Evolutionary conservation across 345 rosid genomes (phyloP).

Genomic region (Eucalyptus coolabah): DNA sequence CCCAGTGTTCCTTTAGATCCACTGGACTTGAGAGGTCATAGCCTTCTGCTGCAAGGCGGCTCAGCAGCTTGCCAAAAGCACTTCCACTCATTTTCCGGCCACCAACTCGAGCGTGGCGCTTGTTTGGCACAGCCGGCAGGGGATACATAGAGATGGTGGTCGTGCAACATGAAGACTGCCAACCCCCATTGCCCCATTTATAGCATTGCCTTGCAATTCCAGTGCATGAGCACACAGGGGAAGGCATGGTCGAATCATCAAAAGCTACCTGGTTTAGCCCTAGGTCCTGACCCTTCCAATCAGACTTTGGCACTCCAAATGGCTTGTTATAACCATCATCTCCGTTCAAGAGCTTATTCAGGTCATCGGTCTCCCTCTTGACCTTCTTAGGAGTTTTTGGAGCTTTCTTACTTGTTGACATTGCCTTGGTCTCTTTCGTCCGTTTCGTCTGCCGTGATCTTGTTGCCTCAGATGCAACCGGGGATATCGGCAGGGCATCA

Average conservation of each 20-base stretch:
- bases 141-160: constrained; percentile 82
- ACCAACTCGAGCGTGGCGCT: constrained; percentile 84
- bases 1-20: constrained; percentile 71
- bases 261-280: constrained; percentile 89
- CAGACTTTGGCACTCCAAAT: constrained; percentile 39
- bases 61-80: constrained; percentile 91
- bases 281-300: constrained; percentile 81
- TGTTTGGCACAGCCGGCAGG: constrained; percentile 79
- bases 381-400: constrained; percentile 57
- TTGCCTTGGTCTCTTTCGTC: constrained; percentile 48
- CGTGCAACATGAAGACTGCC: constrained; percentile 99
- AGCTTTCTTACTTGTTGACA: constrained; percentile 42
- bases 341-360: constrained; percentile 48
- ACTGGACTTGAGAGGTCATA: constrained; percentile 63
- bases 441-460: constrained; percentile 66
- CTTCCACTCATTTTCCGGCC: constrained; percentile 99
- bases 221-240: constrained; percentile 94
- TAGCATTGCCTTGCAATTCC: constrained; percentile 86
- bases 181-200: constrained; percentile 99
- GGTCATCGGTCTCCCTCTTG: constrained; percentile 69
- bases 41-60: constrained; percentile 75
- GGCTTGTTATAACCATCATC: constrained; percentile 43
- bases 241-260: constrained; percentile 84
- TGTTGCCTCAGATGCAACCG: constrained; percentile 35
- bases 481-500: constrained; percentile 32